phyloP scores from a whole-genome alignment of 352 stramenopile genomes.

The Achlya hypogyna region DNA sequence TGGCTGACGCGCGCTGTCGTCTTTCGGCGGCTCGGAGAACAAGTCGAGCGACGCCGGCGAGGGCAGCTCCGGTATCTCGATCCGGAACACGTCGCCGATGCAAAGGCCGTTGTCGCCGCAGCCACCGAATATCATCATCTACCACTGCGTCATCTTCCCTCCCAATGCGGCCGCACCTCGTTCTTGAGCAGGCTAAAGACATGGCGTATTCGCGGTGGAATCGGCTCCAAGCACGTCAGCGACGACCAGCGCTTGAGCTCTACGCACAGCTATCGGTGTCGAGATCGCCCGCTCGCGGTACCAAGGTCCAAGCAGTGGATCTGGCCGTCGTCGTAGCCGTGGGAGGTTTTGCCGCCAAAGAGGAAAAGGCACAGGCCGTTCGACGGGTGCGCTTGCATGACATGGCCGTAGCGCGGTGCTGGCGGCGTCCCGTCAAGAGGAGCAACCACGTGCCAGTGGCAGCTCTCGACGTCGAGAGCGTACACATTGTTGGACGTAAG shows the following conservation, averaged over 20 bases:
- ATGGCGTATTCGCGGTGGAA: slow-evolving; percentile 6
- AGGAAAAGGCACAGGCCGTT: background rate
- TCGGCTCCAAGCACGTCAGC: background rate
- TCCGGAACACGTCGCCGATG: slow-evolving; percentile 9
- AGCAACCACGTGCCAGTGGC: background rate
- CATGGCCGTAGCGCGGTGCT: slow-evolving; percentile 1
- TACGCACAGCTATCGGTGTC: background rate
- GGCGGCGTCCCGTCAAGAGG: background rate
- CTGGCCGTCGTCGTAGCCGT: background rate
- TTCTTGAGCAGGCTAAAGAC: background rate
- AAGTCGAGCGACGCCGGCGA: background rate
- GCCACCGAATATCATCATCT: slow-evolving; percentile 19
- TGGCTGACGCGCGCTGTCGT: background rate
- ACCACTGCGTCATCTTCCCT: background rate
- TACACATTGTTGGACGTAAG: slow-evolving; percentile 1
- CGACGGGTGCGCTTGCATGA: background rate
- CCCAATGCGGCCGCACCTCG: background rate
- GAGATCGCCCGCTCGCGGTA: background rate
- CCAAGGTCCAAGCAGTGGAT: slow-evolving; percentile 4
- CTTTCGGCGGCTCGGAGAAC: background rate
- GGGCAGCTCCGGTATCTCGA: background rate
- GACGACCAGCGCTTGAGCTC: slow-evolving; percentile 11
- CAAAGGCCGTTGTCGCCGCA: slow-evolving; percentile 8
- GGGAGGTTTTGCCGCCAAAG: slow-evolving; percentile 1
- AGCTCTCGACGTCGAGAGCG: background rate